phyloP scores from a whole-genome alignment of 176 grass and related monocot species.

The Carex cristatella region DNA sequence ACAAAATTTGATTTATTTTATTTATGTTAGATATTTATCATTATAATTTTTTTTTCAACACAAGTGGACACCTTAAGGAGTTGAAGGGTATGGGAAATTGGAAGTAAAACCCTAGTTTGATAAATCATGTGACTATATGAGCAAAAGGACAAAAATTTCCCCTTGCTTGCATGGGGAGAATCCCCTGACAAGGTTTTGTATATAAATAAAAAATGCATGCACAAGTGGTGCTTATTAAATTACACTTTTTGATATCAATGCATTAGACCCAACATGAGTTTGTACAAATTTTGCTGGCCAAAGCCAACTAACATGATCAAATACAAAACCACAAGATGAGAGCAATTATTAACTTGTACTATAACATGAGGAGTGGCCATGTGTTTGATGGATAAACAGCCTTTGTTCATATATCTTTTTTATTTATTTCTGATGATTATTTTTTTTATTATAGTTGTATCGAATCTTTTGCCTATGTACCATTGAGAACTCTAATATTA shows the following conservation, averaged over 20 bases:
- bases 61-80: neutral
- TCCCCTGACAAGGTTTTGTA: neutral
- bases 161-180: constrained; percentile 8
- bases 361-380: constrained; percentile 1
- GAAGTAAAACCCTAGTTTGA: constrained; percentile 9
- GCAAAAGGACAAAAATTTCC: constrained; percentile 2
- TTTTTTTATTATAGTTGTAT: neutral
- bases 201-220: constrained; percentile 2
- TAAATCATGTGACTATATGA: constrained; percentile 9
- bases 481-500: neutral
- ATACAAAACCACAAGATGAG: constrained; percentile 17
- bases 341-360: constrained; percentile 17
- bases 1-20: neutral
- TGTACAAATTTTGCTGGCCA: constrained; percentile 10
- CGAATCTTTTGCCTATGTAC: neutral
- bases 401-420: neutral
- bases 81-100: neutral
- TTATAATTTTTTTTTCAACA: neutral
- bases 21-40: neutral
- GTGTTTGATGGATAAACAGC: neutral
- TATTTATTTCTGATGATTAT: constrained; percentile 2
- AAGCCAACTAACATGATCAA: constrained; percentile 28
- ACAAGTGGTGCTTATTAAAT: constrained; percentile 1
- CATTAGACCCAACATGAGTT: constrained; percentile 14
- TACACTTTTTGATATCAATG: constrained; percentile 11